These are phyloP conservation scores for Peterozyma toletana DNA, from an alignment of 805 yeast species.

Conservation along the genomic window DNA sequence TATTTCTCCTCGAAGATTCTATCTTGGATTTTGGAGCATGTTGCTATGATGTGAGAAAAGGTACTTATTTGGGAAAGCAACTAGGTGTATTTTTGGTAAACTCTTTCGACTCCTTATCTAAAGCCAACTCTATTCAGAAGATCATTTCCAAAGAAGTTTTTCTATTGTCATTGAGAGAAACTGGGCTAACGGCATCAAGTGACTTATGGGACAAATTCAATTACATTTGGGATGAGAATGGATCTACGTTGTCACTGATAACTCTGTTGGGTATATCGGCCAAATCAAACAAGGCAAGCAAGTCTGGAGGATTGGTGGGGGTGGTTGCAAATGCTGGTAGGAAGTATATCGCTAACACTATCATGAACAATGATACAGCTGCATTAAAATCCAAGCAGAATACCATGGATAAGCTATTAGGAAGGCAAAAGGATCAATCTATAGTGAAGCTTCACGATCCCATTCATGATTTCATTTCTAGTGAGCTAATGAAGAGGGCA, in stretches of 20 bases:
- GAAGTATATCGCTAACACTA: constrained; percentile 18
- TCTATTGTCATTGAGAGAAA: constrained; percentile 36
- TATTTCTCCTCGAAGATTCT: constrained; percentile 16
- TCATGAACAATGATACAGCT: constrained; percentile 12
- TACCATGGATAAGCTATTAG: constrained; percentile 40
- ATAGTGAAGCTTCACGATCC: constrained; percentile 41
- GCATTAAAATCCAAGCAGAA: constrained; percentile 21
- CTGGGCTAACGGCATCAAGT: constrained; percentile 9
- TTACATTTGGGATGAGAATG: constrained; percentile 44
- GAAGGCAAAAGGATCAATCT: constrained; percentile 38
- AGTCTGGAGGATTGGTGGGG: constrained; percentile 37
- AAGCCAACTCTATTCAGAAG: constrained; percentile 41
- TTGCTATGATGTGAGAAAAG: constrained; percentile 29
- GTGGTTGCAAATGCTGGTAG: constrained; percentile 30
- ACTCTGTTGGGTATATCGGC: constrained; percentile 30
- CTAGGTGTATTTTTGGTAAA: constrained; percentile 43
- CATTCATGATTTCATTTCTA: constrained; percentile 42
- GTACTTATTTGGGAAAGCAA: constrained; percentile 36
- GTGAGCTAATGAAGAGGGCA: constrained; percentile 31
- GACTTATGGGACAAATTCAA: constrained; percentile 30
- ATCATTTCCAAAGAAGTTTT: constrained; percentile 41
- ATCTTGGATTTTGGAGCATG: constrained; percentile 39
- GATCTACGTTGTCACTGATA: constrained; percentile 28
- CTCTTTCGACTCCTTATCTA: constrained; percentile 40
- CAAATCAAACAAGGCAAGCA: constrained; percentile 25